Base-by-base conservation (phyloP, 257 asterid species). In the Solanum stenotomum region DNA sequence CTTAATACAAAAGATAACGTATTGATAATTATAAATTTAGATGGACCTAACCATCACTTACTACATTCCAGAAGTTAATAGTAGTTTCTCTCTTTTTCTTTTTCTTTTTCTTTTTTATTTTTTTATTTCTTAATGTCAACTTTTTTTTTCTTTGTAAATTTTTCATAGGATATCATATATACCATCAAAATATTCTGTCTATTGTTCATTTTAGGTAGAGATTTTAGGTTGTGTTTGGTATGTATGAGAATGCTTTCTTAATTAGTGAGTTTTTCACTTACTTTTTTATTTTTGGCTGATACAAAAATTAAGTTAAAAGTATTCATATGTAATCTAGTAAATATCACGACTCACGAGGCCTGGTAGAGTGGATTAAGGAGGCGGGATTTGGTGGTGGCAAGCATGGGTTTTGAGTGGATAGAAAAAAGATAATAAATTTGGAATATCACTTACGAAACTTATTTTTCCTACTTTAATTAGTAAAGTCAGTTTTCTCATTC, bases 1-100 rank as follows among this genome's bases (percentile, higher is more conserved):
- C 70, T 82, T 18, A 49, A 49, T 82, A 49, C 86, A 49, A 82
- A 29, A 82, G 85, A 82, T 29, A 49, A 49, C 44, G 67, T 49
- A 49, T 29, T 82, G 40, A 49, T 3, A 49, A 49, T 82, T 18
- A 29, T 82, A 49, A 29, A 82, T 29, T 46, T 49, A 75, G 18
- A 82, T 79, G 31, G 44, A 82, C 86, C 86, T 82, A 82, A 82
- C 70, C 70, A 82, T 79, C 85, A 79, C 85, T 27, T 82, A 10
- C 44, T 23, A 18, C 70, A 34, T 49, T 82, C 70, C 12, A 82
- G 86, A 82, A 81, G 42, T 49, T 37, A 81, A 31, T 81, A 81
- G 70, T 46, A 46, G 42, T 49, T 82, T 49, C 70, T 29, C 34
- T 42, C 25, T 22, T 31, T 31, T 31, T 31, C 31, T 29, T 31